Evolutionary conservation across 2,329 filamentous ascomycete genomes (phyloP).

Genomic region (Penicillium sp.): DNA sequence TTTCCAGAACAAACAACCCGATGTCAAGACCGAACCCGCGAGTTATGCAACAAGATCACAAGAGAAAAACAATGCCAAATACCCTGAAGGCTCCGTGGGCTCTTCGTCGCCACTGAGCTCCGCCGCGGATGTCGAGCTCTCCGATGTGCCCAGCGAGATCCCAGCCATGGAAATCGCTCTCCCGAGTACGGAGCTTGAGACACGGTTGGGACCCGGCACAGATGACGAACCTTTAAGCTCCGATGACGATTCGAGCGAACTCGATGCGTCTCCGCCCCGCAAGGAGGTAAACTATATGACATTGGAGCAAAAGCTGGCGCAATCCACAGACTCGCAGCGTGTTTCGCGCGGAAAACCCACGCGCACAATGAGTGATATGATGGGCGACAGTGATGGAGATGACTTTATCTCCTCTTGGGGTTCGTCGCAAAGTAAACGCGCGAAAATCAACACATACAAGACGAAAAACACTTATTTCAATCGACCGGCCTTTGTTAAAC

Average conservation of each 20-base stretch:
- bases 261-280: constrained; percentile 5
- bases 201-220: constrained; percentile 26
- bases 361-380: constrained; percentile 15
- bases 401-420: constrained; percentile 15
- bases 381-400: constrained; percentile 13
- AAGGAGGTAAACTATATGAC: constrained; percentile 10
- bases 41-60: neutral
- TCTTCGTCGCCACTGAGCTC: neutral
- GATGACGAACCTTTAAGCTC: constrained; percentile 41
- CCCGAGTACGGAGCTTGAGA: neutral
- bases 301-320: constrained; percentile 27
- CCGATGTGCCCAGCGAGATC: neutral
- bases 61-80: neutral
- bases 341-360: constrained; percentile 7
- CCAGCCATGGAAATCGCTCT: neutral
- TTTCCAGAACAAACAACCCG: constrained; percentile 18
- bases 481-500: constrained; percentile 1
- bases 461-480: constrained; percentile 15
- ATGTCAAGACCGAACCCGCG: neutral
- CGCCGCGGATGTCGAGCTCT: neutral
- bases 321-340: neutral
- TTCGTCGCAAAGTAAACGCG: constrained; percentile 17
- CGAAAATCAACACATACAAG: constrained; percentile 18
- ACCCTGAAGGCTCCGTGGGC: constrained; percentile 8
- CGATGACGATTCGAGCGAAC: constrained; percentile 29